A percentile compares a stretch with the other conserved stretches of the same genome.
Conservation (phyloP, 2,329 filamentous ascomycete genomes). For the Pseudocercospora macadamiae region DNA sequence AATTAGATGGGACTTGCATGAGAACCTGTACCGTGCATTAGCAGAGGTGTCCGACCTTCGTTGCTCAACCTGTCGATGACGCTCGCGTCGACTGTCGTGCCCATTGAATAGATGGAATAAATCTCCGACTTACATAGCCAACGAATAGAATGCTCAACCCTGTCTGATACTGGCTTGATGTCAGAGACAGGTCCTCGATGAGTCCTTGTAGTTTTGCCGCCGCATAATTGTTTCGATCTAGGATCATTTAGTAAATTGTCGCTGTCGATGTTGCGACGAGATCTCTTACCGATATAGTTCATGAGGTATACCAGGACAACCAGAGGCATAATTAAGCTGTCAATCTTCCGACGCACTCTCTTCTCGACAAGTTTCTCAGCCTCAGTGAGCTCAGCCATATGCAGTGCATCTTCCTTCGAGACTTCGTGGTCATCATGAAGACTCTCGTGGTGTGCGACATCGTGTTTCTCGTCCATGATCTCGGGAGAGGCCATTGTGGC, state of each 20-base stretch:
- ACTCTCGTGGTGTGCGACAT: constrained; percentile 30
- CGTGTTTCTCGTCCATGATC: constrained; percentile 21
- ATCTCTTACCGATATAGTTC: constrained; percentile 33
- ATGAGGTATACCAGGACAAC: constrained; percentile 64
- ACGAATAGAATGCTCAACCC: constrained; percentile 63
- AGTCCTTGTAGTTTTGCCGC: constrained; percentile 67
- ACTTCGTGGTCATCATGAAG: constrained; percentile 29
- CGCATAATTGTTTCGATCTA: constrained; percentile 61
- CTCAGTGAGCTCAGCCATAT: constrained; percentile 33
- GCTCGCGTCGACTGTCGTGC: no score
- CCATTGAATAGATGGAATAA: not conserved
- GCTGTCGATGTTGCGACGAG: no score
- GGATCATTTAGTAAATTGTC: not conserved
- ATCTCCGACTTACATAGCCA: constrained; percentile 51
- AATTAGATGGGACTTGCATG: constrained; percentile 63
- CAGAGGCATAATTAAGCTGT: constrained; percentile 68
- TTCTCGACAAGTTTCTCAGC: constrained; percentile 51
- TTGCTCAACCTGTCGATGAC: no score
- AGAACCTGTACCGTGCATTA: constrained; percentile 28
- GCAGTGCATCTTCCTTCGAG: constrained; percentile 28
- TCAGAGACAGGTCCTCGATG: constrained; percentile 61
- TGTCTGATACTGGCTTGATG: constrained; percentile 64
- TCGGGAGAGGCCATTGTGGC: not conserved
- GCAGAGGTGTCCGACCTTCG: not conserved
- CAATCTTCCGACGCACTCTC: constrained; percentile 70